Base-by-base conservation (phyloP, 2,329 filamentous ascomycete species). In the Aspergillus pseudoviridinutans region DNA sequence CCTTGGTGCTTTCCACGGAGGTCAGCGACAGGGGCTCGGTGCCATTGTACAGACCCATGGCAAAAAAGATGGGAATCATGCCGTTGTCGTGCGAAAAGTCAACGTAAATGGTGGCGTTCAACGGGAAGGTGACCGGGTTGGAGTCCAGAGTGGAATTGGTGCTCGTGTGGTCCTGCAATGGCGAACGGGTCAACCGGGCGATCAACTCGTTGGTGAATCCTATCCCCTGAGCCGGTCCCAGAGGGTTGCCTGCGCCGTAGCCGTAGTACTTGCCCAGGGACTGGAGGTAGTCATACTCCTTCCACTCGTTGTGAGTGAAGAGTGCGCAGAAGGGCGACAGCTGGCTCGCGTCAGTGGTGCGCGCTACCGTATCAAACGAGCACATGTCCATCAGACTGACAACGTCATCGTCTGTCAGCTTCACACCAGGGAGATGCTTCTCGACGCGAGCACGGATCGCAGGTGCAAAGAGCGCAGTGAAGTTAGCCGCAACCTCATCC, bases 81-180 rank as follows among this genome's bases (percentile, higher is more conserved):
- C 89, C 87, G 72, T 95, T 96, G 74, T 97, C 92, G 74, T 97
- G 92, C 61, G 87, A 90, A 70, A 97, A 96, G 74, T 97, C 92
- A 0, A 91, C 92, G 68, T 95, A 97, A 1, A 96, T 76, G 10
- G 76, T 76, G 47, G 78, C 74, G 60, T 82, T 80, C 0, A 96
- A 77, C 0, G 92, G 92, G 67, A 96, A 97, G 0, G 89, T 92
- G 6, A 74, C 69, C 0, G 82, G 76, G 57, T 85, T 79, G 4
- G 77, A 76, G 70, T 95, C 90, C 0, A 96, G 81, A 0, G 92
- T 96, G 38, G 77, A 79, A 73, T 97, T 96, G 5, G 87, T 91
- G 55, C 80, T 86, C 0, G 91, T 96, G 57, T 84, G 75, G 70
- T 96, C 91, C 0, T 80, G 65, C 1, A 96, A 90, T 0, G 88